Base-by-base conservation (phyloP, 257 asterid species). In the Eucommia ulmoides region DNA sequence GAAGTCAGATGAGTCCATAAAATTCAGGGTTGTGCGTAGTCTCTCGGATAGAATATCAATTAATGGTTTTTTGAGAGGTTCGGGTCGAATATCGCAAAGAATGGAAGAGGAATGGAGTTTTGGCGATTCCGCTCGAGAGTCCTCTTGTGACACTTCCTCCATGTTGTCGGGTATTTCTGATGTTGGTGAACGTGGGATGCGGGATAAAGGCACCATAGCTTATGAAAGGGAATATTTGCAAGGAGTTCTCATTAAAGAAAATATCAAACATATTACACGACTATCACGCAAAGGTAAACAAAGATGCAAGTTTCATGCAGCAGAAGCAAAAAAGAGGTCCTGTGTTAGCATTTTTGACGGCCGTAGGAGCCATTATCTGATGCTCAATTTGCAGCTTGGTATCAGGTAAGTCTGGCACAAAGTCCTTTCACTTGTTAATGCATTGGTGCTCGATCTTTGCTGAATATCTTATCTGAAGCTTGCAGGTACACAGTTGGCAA, bases 171-270 rank as follows among this genome's bases (percentile, higher is more conserved):
- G 38, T 38, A 38, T 7, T 4, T 68, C 75, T 56, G 61, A 26
- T 55, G 94, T 78, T 60, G 80, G 66, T 63, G 82, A 58, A 55
- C 23, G 61, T 19, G 93, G 78, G 64, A 41, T 61, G 53, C 55
- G 63, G 64, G 76, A 68, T 49, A 56, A 58, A 19, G 59, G 53
- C 50, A 50, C 66, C 20, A 67, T 81, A 59, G 84, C 83, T 38
- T 86, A 69, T 69, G 96, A 86, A 76, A 86, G 95, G 70, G 98
- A 86, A 69, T 91, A 91, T 64, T 86, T 84, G 82, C 99, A 91
- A 77, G 99, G 96, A 65, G 95, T 86, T 62, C 75, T 86, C 58
- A 74, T 91, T 63, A 83, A 68, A 65, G 99, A 91, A 72, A 70
- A 83, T 44, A 55, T 74, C 57, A 70, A 70, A 63, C 66, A 62